Base-by-base conservation (phyloP, 306 rosid genomes). In the Cucumis hystrix region DNA sequence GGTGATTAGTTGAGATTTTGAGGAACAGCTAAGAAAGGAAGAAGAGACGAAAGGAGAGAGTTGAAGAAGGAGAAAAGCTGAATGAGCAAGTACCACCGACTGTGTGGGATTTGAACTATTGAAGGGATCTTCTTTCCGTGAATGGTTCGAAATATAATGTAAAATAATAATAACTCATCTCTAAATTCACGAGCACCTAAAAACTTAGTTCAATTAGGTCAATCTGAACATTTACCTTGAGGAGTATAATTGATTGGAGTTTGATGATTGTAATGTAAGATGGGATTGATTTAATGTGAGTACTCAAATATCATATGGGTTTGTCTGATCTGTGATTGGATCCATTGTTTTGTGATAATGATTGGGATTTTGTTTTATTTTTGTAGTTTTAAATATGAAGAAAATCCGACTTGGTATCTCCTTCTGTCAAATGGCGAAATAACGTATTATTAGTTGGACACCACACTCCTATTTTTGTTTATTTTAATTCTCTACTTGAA, bases 301-400 rank as follows among this genome's bases (percentile, higher is more conserved):
- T 33, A 33, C 25, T 33, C 37, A 33, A 28, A 71, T 7, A 49
- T 72, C 23, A 51, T 7, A 72, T 25, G 76, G 16, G 8, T 73
- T 18, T n/a, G 62, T 73, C 77, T 54, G 63, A 73, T 54, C 10
- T 39, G 63, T 54, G 49, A 73, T 73, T 73, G 62, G 63, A 73
- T 73, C 77, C 63, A 33, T 54, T 14, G 76, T 28, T 72, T 49
- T 6, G 11, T 16, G 76, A 72, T 28, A 25, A 71, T 72, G 28
- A 49, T 72, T 72, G 28, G 37, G 37, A 1, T 51, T 30, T 28
- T 64, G 1, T 1, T 13, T 28, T 51, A 14, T 23, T 60, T 60
- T 45, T 0, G 30, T 28, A 28, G 30, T 3, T 28, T 28, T 28
- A 47, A 47, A 12, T 64, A 70, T 25, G 25, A 39, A 71, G 15